Evolutionary conservation across 768 basidiomycete species (phyloP).

Genomic region (Calvatia gigantea): DNA sequence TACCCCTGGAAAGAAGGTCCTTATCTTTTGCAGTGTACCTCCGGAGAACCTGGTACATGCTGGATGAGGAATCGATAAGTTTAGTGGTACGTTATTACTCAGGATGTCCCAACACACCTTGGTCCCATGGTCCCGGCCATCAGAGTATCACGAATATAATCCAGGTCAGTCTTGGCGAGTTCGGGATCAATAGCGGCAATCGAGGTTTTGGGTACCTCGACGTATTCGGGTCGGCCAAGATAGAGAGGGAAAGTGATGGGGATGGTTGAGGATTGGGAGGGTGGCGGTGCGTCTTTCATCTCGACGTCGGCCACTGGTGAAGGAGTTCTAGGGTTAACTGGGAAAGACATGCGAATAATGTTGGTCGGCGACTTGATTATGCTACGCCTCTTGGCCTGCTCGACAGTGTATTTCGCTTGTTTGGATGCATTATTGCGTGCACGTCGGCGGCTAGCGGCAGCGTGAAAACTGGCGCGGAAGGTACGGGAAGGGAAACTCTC

Average conservation of each 20-base stretch:
- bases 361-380: constrained; percentile 18
- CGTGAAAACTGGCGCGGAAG: constrained; percentile 18
- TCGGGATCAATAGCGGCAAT: constrained; percentile 48
- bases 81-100: constrained; percentile 11
- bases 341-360: constrained; percentile 23
- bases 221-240: constrained; percentile 49
- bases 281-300: constrained; percentile 25
- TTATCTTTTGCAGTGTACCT: constrained; percentile 21
- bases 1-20: constrained; percentile 24
- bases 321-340: constrained; percentile 15
- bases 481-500: constrained; percentile 18
- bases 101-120: constrained; percentile 1
- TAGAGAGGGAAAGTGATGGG: constrained; percentile 44
- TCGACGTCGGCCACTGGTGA: constrained; percentile 25
- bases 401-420: constrained; percentile 30
- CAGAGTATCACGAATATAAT: constrained; percentile 53
- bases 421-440: constrained; percentile 26
- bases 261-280: constrained; percentile 14
- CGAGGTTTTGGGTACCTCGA: constrained; percentile 42
- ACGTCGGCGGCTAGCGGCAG: constrained; percentile 37
- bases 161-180: constrained; percentile 41
- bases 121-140: constrained; percentile 1
- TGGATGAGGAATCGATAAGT: background rate
- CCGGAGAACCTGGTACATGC: constrained; percentile 2
- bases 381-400: constrained; percentile 36